Conservation (phyloP, 768 basidiomycete genomes). For the Mycena haematopus region DNA sequence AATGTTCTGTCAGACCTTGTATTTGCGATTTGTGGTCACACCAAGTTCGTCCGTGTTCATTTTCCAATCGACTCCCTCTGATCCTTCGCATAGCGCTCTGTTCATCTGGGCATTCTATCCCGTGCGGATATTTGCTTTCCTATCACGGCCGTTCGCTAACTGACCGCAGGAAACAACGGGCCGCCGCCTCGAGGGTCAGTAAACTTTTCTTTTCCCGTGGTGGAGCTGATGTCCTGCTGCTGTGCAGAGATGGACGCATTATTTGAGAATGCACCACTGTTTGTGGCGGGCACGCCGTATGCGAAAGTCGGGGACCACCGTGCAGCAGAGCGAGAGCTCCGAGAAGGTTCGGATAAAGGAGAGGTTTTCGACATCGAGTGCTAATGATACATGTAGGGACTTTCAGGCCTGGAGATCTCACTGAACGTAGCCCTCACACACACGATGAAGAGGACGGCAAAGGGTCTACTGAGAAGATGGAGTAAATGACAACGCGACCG, state of each 20-base stretch:
- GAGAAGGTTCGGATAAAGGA: constrained; percentile 38
- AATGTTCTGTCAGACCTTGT: constrained; percentile 42
- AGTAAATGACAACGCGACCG: constrained; percentile 6
- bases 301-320: constrained; percentile 43
- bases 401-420: constrained; percentile 38
- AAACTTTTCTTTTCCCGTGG: neutral
- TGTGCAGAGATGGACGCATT: constrained; percentile 49
- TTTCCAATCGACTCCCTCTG: neutral
- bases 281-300: constrained; percentile 45
- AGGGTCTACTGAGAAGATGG: constrained; percentile 25
- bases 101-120: constrained; percentile 54
- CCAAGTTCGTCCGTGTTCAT: constrained; percentile 39
- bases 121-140: constrained; percentile 30
- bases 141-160: neutral
- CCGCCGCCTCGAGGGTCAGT: constrained; percentile 48
- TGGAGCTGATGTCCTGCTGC: neutral
- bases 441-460: constrained; percentile 28
- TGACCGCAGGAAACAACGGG: constrained; percentile 46
- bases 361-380: neutral
- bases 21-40: constrained; percentile 53
- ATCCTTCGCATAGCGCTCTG: constrained; percentile 37
- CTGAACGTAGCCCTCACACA: constrained; percentile 30
- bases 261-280: constrained; percentile 46
- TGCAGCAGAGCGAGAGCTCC: constrained; percentile 46
- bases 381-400: constrained; percentile 32